phyloP scores from a whole-genome alignment of 345 rosid species.

The Dovyalis caffra region DNA sequence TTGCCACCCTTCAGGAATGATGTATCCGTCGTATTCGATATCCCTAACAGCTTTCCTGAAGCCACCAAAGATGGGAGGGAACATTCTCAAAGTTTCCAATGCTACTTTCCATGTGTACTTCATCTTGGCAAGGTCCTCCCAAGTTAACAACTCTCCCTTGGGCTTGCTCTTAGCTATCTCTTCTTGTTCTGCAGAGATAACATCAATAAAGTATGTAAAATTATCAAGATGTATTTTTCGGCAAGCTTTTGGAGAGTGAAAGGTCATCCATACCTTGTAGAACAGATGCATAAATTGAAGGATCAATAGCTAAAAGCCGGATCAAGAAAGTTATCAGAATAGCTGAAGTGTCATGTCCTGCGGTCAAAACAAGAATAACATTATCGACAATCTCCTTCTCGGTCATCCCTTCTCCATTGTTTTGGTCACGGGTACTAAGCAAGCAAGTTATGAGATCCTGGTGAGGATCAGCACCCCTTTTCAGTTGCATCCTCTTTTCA shows the following conservation, averaged over 20 bases:
- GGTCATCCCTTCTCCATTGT: slow-evolving; percentile 23
- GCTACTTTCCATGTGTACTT: slow-evolving; percentile 65
- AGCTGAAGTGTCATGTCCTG: slow-evolving; percentile 58
- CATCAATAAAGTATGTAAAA: no score
- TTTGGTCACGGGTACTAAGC: slow-evolving; percentile 26
- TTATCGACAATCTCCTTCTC: slow-evolving; percentile 57
- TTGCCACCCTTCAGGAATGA: slow-evolving; percentile 58
- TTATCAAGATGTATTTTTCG: neutral
- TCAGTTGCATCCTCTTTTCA: slow-evolving; percentile 39
- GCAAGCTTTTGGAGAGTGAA: neutral
- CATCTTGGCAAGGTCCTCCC: slow-evolving; percentile 62
- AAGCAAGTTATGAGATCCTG: slow-evolving; percentile 49
- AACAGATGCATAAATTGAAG: slow-evolving; percentile 36
- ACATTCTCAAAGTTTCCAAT: slow-evolving; percentile 41
- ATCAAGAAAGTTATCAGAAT: slow-evolving; percentile 49
- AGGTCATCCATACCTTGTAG: slow-evolving; percentile 39
- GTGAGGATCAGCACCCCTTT: slow-evolving; percentile 23
- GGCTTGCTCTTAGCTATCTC: slow-evolving; percentile 42
- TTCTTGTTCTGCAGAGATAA: slow-evolving; percentile 42
- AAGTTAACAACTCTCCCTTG: slow-evolving; percentile 37
- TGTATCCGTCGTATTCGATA: slow-evolving; percentile 38
- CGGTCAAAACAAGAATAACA: slow-evolving; percentile 51
- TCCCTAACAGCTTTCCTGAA: slow-evolving; percentile 45
- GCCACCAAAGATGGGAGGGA: slow-evolving; percentile 51
- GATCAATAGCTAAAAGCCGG: slow-evolving; percentile 43